Conservation (phyloP, 306 rosid species). For the Prunus mongolica region DNA sequence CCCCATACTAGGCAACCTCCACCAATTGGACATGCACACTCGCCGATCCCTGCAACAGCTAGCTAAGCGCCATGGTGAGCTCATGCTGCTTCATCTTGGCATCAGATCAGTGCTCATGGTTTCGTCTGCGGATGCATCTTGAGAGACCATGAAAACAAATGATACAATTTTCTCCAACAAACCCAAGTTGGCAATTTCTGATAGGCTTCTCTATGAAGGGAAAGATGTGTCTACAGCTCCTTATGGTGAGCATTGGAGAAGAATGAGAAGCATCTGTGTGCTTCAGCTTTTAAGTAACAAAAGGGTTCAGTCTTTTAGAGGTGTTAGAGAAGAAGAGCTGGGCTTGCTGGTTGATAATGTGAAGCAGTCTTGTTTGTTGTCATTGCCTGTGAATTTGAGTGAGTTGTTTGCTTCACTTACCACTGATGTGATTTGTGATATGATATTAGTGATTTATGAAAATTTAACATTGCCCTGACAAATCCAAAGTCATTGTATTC, state of each 20-base stretch:
- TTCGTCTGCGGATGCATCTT: background rate
- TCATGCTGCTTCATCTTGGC: background rate
- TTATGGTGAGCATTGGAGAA: background rate
- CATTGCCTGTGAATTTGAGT: slow-evolving; percentile 9
- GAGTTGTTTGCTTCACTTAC: background rate
- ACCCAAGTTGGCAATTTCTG: background rate
- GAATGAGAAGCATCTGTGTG: background rate
- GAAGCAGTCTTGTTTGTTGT: background rate
- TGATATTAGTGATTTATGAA: background rate
- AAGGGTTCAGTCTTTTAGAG: slow-evolving; percentile 9
- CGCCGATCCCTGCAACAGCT: background rate
- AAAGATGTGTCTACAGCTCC: background rate
- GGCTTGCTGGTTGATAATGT: slow-evolving; percentile 2
- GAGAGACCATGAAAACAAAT: background rate
- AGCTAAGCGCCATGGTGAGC: background rate
- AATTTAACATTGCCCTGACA: background rate
- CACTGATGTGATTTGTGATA: background rate
- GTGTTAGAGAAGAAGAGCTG: slow-evolving; percentile 7
- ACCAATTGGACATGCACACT: slow-evolving; percentile 8
- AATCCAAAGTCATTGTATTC: background rate
- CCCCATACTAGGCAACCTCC: slow-evolving; percentile 22
- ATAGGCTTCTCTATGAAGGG: background rate
- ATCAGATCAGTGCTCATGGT: background rate
- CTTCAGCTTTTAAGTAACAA: slow-evolving; percentile 13
- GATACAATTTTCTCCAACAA: background rate